Conservation (phyloP, 2,329 filamentous ascomycete genomes). For the Botrytis medusae region DNA sequence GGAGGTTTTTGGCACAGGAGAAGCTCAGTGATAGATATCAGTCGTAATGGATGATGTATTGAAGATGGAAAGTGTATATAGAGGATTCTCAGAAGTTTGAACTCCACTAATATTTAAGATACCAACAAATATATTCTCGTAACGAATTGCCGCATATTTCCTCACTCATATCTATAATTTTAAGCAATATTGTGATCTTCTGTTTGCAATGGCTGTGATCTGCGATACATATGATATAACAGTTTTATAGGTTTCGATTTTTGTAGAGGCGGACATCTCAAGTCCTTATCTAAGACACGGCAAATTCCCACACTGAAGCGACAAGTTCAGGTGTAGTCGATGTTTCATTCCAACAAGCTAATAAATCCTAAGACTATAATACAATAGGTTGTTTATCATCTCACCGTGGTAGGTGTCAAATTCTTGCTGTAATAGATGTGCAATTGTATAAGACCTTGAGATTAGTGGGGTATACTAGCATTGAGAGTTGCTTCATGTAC, state of each 20-base stretch:
- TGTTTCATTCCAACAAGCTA: not conserved
- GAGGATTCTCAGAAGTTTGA: not conserved
- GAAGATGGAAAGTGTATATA: not conserved
- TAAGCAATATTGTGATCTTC: not conserved
- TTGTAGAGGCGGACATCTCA: not conserved
- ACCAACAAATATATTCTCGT: not conserved
- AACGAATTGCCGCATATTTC: not conserved
- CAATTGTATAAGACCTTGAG: not conserved
- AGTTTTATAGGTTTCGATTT: rapidly evolving
- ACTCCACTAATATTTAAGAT: not conserved
- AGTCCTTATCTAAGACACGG: not conserved
- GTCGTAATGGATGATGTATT: too few relatives aligned
- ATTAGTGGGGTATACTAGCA: not conserved
- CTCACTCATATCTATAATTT: not conserved
- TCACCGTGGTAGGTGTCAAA: not conserved
- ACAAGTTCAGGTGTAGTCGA: not conserved
- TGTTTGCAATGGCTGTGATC: not conserved
- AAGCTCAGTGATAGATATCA: not conserved
- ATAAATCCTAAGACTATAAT: not conserved
- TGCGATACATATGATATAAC: not conserved
- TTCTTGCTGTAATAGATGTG: not conserved
- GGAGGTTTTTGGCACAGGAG: slow-evolving; percentile 14
- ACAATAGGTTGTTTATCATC: not conserved
- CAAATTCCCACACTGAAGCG: not conserved
- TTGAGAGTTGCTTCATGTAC: not conserved